Conservation (phyloP, 495 filamentous ascomycete species). For the Penicillium arizonense region DNA sequence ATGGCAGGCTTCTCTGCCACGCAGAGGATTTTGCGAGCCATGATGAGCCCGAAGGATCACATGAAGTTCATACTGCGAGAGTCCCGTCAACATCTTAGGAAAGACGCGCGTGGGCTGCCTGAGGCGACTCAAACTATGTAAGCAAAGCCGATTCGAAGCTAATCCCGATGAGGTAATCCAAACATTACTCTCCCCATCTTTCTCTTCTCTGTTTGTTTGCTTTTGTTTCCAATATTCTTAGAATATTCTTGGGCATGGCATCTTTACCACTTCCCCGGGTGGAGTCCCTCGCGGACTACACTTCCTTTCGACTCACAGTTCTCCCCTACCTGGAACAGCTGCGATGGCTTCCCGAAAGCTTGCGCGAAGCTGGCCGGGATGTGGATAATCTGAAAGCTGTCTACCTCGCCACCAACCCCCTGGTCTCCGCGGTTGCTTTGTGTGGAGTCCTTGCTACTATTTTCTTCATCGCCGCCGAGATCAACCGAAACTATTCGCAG, state of each 20-base stretch:
- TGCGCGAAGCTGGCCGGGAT: conserved; percentile 57
- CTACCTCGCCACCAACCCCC: conserved; percentile 85
- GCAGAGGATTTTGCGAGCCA: conserved; percentile 67
- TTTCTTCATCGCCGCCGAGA: conserved; percentile 72
- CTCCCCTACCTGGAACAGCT: conserved; percentile 77
- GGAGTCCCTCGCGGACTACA: conserved; percentile 65
- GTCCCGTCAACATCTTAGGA: conserved; percentile 11
- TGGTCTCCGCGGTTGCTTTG: conserved; percentile 73
- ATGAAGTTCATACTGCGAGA: conserved; percentile 7
- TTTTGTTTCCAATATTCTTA: background rate
- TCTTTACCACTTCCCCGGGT: conserved; percentile 60
- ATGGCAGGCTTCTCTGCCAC: conserved; percentile 98
- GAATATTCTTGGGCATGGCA: conserved; percentile 45
- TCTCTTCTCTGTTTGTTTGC: conserved; percentile 1
- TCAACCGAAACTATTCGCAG: conserved; percentile 92
- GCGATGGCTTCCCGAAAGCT: conserved; percentile 61
- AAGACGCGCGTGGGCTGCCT: conserved; percentile 17
- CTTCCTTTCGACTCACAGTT: conserved; percentile 70
- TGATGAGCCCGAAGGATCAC: conserved; percentile 16
- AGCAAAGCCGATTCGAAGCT: background rate
- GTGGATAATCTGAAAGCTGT: conserved; percentile 57
- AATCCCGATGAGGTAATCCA: conserved; percentile 29
- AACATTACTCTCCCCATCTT: conserved; percentile 16
- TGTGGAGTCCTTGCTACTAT: conserved; percentile 64
- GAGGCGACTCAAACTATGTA: conserved; percentile 10